These are phyloP conservation scores for Tetrahymena elliotti DNA, from an alignment of 73 alveolate species.

Conservation along the genomic window DNA sequence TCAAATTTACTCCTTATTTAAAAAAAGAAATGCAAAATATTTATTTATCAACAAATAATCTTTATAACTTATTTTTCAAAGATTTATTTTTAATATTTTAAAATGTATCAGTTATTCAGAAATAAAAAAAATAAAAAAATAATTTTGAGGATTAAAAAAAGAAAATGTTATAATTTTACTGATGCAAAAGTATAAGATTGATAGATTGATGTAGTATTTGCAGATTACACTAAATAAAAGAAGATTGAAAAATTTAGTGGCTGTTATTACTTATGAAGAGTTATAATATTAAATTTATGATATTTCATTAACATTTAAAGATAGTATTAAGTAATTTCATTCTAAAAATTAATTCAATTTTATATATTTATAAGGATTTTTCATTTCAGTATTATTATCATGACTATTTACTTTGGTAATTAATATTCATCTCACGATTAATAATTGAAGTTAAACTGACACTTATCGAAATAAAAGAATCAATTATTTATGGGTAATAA, in stretches of 20 bases:
- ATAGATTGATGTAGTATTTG: too few relatives aligned
- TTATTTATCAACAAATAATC: too few relatives aligned
- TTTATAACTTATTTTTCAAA: too few relatives aligned
- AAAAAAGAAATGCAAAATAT: too few relatives aligned
- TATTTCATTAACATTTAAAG: not conserved
- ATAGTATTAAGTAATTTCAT: not conserved
- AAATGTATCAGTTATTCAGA: too few relatives aligned
- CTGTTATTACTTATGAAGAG: not conserved
- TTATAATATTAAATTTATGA: not conserved
- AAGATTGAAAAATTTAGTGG: not conserved
- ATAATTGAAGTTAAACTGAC: not conserved
- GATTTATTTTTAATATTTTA: too few relatives aligned
- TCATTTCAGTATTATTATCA: not conserved
- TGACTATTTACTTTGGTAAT: not conserved
- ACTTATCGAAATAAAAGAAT: not conserved
- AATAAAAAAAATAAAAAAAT: too few relatives aligned
- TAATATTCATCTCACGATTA: not conserved
- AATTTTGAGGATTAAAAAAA: too few relatives aligned
- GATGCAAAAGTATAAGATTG: too few relatives aligned
- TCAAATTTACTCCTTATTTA: too few relatives aligned
- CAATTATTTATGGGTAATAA: not conserved
- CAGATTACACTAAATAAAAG: not conserved
- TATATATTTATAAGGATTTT: not conserved
- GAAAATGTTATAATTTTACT: too few relatives aligned
- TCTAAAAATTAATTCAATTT: too few relatives aligned